Conservation (phyloP, 2,329 filamentous ascomycete species). For the Beauveria caledonica region DNA sequence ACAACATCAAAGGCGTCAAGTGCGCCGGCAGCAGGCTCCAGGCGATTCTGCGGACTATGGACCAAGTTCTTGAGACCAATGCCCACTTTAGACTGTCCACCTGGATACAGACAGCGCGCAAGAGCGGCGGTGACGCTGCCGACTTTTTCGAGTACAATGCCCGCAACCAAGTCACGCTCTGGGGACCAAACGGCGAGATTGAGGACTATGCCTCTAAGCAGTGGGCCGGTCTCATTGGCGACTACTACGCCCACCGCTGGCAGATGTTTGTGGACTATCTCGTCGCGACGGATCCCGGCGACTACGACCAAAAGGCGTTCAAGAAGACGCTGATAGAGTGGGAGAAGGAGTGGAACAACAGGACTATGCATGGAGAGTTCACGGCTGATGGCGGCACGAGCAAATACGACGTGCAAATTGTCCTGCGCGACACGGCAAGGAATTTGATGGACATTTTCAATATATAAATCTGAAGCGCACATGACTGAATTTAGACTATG, state of each 20-base stretch:
- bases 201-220: constrained; percentile 38
- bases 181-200: constrained; percentile 32
- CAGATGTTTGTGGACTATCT: constrained; percentile 33
- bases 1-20: neutral
- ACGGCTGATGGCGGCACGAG: neutral
- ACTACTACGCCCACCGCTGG: constrained; percentile 38
- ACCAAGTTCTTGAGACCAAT: constrained; percentile 8
- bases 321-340: constrained; percentile 1
- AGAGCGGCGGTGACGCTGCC: constrained; percentile 13
- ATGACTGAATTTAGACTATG: neutral
- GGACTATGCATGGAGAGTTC: neutral
- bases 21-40: constrained; percentile 1
- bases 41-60: constrained; percentile 2
- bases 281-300: neutral
- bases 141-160: constrained; percentile 35
- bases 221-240: constrained; percentile 35
- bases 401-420: neutral
- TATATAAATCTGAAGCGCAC: neutral
- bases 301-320: constrained; percentile 1
- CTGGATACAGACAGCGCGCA: constrained; percentile 6
- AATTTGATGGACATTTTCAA: constrained; percentile 1
- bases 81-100: neutral
- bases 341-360: constrained; percentile 4
- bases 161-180: constrained; percentile 39
- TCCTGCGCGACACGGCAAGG: neutral